Base-by-base conservation (phyloP, 306 rosid genomes). In the Cucurbita maxima region DNA sequence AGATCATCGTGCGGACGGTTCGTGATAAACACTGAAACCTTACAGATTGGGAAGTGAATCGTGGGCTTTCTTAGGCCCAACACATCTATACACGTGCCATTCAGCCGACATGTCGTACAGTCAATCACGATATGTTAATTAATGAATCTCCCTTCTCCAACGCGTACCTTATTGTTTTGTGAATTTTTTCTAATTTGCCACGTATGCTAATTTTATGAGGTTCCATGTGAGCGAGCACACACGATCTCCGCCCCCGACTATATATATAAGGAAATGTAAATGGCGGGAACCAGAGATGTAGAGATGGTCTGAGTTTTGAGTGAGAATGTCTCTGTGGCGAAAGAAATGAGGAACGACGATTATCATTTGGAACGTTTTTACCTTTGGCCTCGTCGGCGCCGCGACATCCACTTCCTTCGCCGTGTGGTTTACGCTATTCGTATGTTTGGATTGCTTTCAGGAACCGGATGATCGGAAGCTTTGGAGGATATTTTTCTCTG, bases 311-410 rank as follows among this genome's bases (percentile, higher is more conserved):
- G 3, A 48, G 11, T 36, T 25, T 11, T 2, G 25, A 48, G 18
- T 36, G 57, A 25, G 44, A 22, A 25, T 30, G 5, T 20, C 44
- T 1, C 8, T 9, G 47, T 58, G 5, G 64, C 14, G 79, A 45
- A 66, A 45, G 34, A 72, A 71, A 85, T 80, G 89, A 80, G 70
- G 75, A 79, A 72, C 47, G 78, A 74, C 10, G 80, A 47, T n/a
- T 52, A 86, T 72, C 81, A 62, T 88, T 43, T 81, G 83, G 87
- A 88, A 87, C 45, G 77, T 77, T 76, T 51, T 84, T 7, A 79
- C 86, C 73, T 88, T 84, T 76, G 85, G 87, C 4, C 40, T 88
- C 18, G 81, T 86, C 55, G 88, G 90, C 58, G 90, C 88, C 82
- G 81, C 87, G 40, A 79, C 76, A 77, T 74, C 87, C 10, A 84